These are phyloP conservation scores for Fusarium gaditjirri DNA, from an alignment of 2,329 filamentous ascomycete species.

Conservation along the genomic window DNA sequence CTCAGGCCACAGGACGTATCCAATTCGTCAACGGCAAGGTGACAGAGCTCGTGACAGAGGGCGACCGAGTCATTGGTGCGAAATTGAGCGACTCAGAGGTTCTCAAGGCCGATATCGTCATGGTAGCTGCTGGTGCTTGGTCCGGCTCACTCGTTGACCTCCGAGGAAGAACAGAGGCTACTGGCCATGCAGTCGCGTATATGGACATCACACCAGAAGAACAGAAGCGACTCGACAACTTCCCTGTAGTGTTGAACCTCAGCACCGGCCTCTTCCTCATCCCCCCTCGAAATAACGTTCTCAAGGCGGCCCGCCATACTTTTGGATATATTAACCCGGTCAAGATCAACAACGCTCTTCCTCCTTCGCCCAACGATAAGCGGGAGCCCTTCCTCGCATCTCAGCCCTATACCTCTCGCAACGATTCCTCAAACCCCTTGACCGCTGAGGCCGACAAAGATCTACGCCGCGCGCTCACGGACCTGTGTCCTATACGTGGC, in stretches of 20 bases:
- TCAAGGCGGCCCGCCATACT: slow-evolving; percentile 77
- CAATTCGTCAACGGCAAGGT: slow-evolving; percentile 64
- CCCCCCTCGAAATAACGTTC: slow-evolving; percentile 68
- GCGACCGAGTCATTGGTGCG: slow-evolving; percentile 64
- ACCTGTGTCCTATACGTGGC: slow-evolving; percentile 67
- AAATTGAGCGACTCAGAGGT: slow-evolving; percentile 50
- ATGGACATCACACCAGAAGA: slow-evolving; percentile 78
- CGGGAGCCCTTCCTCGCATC: slow-evolving; percentile 49
- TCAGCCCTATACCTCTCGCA: slow-evolving; percentile 50
- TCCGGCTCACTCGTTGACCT: slow-evolving; percentile 81
- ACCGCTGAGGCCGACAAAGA: slow-evolving; percentile 70
- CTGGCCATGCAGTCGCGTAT: slow-evolving; percentile 84
- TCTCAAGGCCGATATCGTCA: slow-evolving; percentile 72
- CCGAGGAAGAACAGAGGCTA: slow-evolving; percentile 78
- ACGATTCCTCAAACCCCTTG: slow-evolving; percentile 58
- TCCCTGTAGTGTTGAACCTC: slow-evolving; percentile 80
- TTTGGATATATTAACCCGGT: slow-evolving; percentile 73
- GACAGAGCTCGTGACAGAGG: slow-evolving; percentile 53
- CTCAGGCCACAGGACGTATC: slow-evolving; percentile 66
- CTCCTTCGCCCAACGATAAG: slow-evolving; percentile 42
- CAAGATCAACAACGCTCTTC: slow-evolving; percentile 49
- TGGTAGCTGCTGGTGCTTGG: slow-evolving; percentile 91
- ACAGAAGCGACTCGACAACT: slow-evolving; percentile 69
- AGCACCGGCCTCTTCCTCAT: slow-evolving; percentile 79
- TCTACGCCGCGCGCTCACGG: slow-evolving; percentile 68